Percentiles rank a stretch among this genome's conserved stretches.
Conservation (phyloP, 1,139 yeast species). For the Zygoascus meyerae region DNA sequence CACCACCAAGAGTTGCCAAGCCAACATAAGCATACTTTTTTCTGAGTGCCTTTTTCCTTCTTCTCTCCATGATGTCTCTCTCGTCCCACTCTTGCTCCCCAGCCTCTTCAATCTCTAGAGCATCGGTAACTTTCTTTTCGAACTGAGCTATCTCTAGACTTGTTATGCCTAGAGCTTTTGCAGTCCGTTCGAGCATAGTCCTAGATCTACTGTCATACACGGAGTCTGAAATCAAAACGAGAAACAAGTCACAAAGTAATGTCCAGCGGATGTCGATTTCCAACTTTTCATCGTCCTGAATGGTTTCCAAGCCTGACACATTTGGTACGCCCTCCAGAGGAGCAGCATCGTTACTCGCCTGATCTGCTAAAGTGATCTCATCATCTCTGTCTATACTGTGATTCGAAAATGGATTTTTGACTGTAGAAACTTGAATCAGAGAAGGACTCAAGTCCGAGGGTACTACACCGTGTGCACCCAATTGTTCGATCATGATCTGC, state of each 20-base stretch:
- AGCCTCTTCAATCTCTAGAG: slow-evolving; percentile 78
- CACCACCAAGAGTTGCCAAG: slow-evolving; percentile 95
- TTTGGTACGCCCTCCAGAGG: slow-evolving; percentile 18
- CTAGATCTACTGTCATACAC: slow-evolving; percentile 87
- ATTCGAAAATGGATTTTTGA: slow-evolving; percentile 25
- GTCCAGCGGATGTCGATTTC: slow-evolving; percentile 90
- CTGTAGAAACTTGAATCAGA: slow-evolving; percentile 27
- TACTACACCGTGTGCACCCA: slow-evolving; percentile 78
- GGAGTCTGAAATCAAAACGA: slow-evolving; percentile 75
- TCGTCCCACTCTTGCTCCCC: slow-evolving; percentile 73
- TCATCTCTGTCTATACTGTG: slow-evolving; percentile 10
- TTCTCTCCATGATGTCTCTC: slow-evolving; percentile 58
- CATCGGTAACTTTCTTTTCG: slow-evolving; percentile 84
- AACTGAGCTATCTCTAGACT: slow-evolving; percentile 73
- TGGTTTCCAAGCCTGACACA: slow-evolving; percentile 34
- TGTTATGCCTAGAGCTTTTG: slow-evolving; percentile 51
- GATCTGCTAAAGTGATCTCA: slow-evolving; percentile 11
- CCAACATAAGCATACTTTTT: slow-evolving; percentile 84
- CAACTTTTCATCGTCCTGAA: slow-evolving; percentile 36
- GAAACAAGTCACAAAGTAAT: slow-evolving; percentile 79
- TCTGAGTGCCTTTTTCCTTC: slow-evolving; percentile 58
- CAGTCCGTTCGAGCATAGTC: slow-evolving; percentile 62
- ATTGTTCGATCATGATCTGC: slow-evolving; percentile 77
- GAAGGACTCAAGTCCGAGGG: slow-evolving; percentile 64
- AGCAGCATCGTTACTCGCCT: slow-evolving; percentile 5